Base-by-base conservation (phyloP, 2,329 filamentous ascomycete species). In the Beauveria brongniartii region DNA sequence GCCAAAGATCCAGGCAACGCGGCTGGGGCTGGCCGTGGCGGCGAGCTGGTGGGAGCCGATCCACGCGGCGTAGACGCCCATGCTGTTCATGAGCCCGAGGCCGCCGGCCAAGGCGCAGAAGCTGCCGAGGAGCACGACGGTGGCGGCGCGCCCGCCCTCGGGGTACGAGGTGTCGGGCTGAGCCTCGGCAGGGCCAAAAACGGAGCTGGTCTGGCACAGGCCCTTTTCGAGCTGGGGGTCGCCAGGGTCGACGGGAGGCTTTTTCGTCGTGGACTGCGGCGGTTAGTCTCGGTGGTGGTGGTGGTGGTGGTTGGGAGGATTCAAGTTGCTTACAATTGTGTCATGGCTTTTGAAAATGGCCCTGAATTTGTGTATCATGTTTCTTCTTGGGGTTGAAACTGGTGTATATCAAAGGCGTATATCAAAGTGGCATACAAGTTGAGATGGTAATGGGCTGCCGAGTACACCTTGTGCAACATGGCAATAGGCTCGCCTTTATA, bases 1-100 rank as follows among this genome's bases (percentile, higher is more conserved):
- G 64, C 83, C 81, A 65, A 89, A 88, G 63, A 91, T 88, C 87
- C 87, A 91, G 1, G 84, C 85, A 41, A 87, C 81, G 18, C 76
- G 78, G 43, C 82, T 81, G 43, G 83, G 79, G 56, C 73, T 79
- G 66, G 40, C 40, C 6, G 86, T 82, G 22, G 77, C 71, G 22
- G 74, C 74, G 20, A 91, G 76, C 65, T 89, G 86, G 66, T 90
- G 75, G 16, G 74, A 78, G 51, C 80, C 75, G 50, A 90, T 76
- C 69, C 88, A 88, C n/a, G 82, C 77, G 70, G 89, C 82, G 72
- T 87, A 84, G 1, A 82, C 82, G 5, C 85, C 86, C 43, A 86
- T 77, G 64, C 80, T 81, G 67, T 85, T 85, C 75, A 88, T 81
- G 64, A 87, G 77, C 0, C 86, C 87, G 40, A 89, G 81, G 6